Evolutionary conservation across 2,329 filamentous ascomycete species (phyloP), one percentile per base, ranked within the genome.

Genomic region (Talaromyces amestolkiae): DNA sequence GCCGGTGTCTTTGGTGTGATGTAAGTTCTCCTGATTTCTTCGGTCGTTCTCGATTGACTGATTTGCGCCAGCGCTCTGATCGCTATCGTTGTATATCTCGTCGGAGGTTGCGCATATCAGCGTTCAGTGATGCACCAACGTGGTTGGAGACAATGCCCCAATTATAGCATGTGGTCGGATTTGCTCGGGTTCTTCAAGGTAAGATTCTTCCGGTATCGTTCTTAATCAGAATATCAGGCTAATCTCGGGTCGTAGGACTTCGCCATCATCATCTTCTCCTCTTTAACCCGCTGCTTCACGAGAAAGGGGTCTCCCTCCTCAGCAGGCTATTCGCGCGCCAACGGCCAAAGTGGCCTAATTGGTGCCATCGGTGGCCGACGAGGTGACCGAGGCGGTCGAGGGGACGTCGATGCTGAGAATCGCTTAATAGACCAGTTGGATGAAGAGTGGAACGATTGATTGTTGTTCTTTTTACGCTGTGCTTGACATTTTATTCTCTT

Each of bases 61-160:
- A 76, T 51, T 15, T 37, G 35, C 11, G 19, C 67, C 13, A 83
- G 81, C 68, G 81, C 80, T n/a, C 73, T 86, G 47, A 88, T 90
- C 61, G 91, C 93, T 10, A 84, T 97, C 43, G 80, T 94, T 10
- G 95, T 95, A 24, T 99, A 99, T 78, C 82, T 97, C 64, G 85
- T 96, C 43, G 95, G 95, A 70, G 95, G 95, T 73, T 91, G 96
- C 71, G 93, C 97, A 68, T 99, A 98, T 82, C 94, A 97, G 78
- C 88, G 95, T 66, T 96, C 92, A 37, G 93, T 99, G 65, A 90
- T 93, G 79, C 92, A 99, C 76, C 93, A 96, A 72, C 86, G 95
- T 68, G 95, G 95, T 58, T 98, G 94, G 95, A 87, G 91, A 71
- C 95, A 99, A 78, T 82, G 97, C 71, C 95, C 95, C 62, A 98